Conservation (phyloP, 1,139 yeast species). For the Dujonia santamariae region DNA sequence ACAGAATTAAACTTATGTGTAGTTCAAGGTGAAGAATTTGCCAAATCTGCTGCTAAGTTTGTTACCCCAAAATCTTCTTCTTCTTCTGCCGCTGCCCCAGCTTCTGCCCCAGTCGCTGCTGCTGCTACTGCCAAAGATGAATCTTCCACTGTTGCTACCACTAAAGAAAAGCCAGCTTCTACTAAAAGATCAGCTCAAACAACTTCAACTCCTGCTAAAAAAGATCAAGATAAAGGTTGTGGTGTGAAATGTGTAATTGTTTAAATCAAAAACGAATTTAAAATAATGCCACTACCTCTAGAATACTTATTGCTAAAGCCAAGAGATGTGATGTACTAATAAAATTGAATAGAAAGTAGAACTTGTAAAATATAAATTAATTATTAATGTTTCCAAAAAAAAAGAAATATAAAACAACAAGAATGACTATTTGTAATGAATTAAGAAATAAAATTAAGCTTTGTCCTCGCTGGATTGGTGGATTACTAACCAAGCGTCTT, state of each 20-base stretch:
- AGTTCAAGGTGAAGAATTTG: slow-evolving; percentile 44
- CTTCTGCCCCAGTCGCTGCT: slow-evolving; percentile 4
- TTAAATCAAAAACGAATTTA: slow-evolving; percentile 12
- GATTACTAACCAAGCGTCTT: too few species aligned
- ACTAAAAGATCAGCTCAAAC: slow-evolving; percentile 7
- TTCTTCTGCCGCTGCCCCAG: neutral
- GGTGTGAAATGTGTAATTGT: slow-evolving; percentile 25
- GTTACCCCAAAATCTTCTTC: slow-evolving; percentile 5
- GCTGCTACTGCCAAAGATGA: slow-evolving; percentile 11
- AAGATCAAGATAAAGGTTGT: slow-evolving; percentile 21
- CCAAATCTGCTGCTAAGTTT: slow-evolving; percentile 29
- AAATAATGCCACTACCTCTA: too few species aligned
- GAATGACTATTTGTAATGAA: neutral
- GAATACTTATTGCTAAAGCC: too few species aligned
- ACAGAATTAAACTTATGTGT: slow-evolving; percentile 37
- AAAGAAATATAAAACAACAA: neutral
- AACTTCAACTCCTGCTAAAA: slow-evolving; percentile 14
- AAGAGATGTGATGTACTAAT: too few species aligned
- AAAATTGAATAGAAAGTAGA: too few species aligned
- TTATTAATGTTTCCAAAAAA: neutral
- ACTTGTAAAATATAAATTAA: too few species aligned
- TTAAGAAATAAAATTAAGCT: neutral
- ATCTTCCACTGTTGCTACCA: slow-evolving; percentile 6
- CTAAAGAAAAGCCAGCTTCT: slow-evolving; percentile 6
- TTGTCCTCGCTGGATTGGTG: too few species aligned